These are phyloP conservation scores for Pseudogymnoascus sp. DNA, from an alignment of 2,329 filamentous ascomycete genomes.

Conservation along the genomic window DNA sequence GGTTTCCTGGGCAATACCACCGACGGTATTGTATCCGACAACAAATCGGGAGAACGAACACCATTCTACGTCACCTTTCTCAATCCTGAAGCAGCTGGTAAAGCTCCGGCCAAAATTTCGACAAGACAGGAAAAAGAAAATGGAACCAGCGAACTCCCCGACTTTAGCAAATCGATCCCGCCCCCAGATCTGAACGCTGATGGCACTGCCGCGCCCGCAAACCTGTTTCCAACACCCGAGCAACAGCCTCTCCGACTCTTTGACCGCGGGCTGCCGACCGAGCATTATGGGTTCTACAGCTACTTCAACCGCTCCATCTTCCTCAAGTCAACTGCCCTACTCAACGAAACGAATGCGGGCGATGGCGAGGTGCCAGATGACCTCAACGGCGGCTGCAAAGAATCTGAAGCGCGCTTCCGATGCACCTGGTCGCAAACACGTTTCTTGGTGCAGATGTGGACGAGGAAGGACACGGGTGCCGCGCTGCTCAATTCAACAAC, in stretches of 20 bases:
- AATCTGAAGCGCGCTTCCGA: slow-evolving; percentile 45
- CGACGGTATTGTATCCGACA: slow-evolving; percentile 55
- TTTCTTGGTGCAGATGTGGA: slow-evolving; percentile 60
- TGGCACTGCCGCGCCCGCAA: slow-evolving; percentile 63
- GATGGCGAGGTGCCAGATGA: slow-evolving; percentile 40
- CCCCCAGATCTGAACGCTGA: slow-evolving; percentile 54
- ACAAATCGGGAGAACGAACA: slow-evolving; percentile 76
- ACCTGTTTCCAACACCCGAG: slow-evolving; percentile 59
- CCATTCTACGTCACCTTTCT: slow-evolving; percentile 81
- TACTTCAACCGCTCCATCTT: slow-evolving; percentile 88
- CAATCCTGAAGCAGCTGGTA: slow-evolving; percentile 20
- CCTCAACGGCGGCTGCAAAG: slow-evolving; percentile 44
- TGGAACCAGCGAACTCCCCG: slow-evolving; percentile 20
- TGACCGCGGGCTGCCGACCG: slow-evolving; percentile 68
- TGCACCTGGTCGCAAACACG: slow-evolving; percentile 54
- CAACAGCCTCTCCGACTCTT: slow-evolving; percentile 79
- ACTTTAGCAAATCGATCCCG: slow-evolving; percentile 51
- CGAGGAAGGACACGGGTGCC: slow-evolving; percentile 39
- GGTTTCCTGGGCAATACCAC: slow-evolving; percentile 80
- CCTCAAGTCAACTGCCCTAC: slow-evolving; percentile 49
- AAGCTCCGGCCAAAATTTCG: neutral
- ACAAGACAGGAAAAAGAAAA: neutral
- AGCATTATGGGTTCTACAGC: slow-evolving; percentile 91
- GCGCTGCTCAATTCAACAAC: slow-evolving; percentile 31
- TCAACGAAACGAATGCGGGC: slow-evolving; percentile 36